Evolutionary conservation across 495 filamentous ascomycete genomes (phyloP), one percentile per base, ranked within the genome.

Genomic region (Aspergillus leporis): DNA sequence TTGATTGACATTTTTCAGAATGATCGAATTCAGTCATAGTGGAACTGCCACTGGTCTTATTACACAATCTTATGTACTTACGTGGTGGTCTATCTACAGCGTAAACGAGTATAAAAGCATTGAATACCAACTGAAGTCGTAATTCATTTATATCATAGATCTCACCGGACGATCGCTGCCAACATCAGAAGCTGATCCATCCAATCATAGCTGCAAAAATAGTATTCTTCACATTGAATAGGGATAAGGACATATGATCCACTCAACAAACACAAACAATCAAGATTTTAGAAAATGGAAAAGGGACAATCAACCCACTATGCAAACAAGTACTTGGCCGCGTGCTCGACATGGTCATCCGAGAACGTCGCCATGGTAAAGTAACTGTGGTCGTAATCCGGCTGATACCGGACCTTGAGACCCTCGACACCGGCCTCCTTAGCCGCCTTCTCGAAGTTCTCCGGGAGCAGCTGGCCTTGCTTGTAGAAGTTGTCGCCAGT

Each of bases 401-500:
- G 67, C 76, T 97, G 93, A 79, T 93, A 94, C 66, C 94, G 80
- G 60, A 97, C 69, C 48, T 83, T 82, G 23, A 88, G 82, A 40
- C 85, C 83, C 49, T 78, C 71, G 45, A 90, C 80, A 0, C 89
- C 91, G 7, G 81, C 80, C 61, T 88, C 86, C 70, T 86, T 83
- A 19, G 86, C 92, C 6, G 89, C 93, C 68, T 86, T 81, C 59
- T 87, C 84, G 60, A 98, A 88, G 71, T 97, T 97, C 82, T 98
- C 95, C 3, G 92, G 93, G 18, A 97, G 81, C 53, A 98, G 79
- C 73, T 98, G 95, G 41, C 85, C 85, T 67, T 95, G 86, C 78
- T 96, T 92, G 75, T 96, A 97, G 73, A 97, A 98, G 66, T 92
- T 90, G 79, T 98, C 94, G 32, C 84, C 90, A 22, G 92, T 97